Percentiles rank a stretch among this genome's conserved stretches.
These are phyloP conservation scores for Pleurotus platypus DNA, from an alignment of 768 basidiomycete species.

Conservation along the genomic window DNA sequence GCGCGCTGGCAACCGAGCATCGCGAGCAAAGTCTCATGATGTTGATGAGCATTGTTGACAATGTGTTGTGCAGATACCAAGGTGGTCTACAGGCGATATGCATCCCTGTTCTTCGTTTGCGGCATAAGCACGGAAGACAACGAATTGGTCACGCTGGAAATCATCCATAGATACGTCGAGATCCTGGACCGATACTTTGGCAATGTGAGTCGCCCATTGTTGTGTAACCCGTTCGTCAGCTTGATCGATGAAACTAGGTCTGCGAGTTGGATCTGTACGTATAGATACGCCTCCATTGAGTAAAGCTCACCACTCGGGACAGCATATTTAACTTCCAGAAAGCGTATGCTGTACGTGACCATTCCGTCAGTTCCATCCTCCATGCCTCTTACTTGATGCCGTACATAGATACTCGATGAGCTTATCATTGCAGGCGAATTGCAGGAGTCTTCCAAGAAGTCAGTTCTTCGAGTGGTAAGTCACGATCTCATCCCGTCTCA, in stretches of 20 bases:
- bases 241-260: constrained; percentile 46
- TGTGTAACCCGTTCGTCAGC: neutral
- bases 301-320: neutral
- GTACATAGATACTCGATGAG: constrained; percentile 78
- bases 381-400: neutral
- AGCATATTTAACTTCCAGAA: constrained; percentile 99
- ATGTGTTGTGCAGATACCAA: constrained; percentile 34
- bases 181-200: constrained; percentile 90
- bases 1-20: constrained; percentile 15
- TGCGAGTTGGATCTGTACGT: constrained; percentile 90
- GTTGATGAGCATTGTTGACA: neutral
- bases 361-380: neutral
- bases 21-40: too few relatives aligned
- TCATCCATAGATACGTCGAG: constrained; percentile 93
- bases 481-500: neutral
- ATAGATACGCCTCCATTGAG: neutral
- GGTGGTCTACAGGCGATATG: constrained; percentile 93
- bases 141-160: constrained; percentile 87
- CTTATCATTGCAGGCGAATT: constrained; percentile 91
- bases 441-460: constrained; percentile 85
- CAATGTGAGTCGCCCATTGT: constrained; percentile 55
- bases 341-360: constrained; percentile 71
- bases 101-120: constrained; percentile 92
- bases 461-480: constrained; percentile 57
- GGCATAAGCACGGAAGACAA: constrained; percentile 85